Percentiles rank a stretch among this genome's conserved stretches.
These are phyloP conservation scores for Pouteria glomerata DNA, from an alignment of 148 eudicot genomes.

Conservation along the genomic window DNA sequence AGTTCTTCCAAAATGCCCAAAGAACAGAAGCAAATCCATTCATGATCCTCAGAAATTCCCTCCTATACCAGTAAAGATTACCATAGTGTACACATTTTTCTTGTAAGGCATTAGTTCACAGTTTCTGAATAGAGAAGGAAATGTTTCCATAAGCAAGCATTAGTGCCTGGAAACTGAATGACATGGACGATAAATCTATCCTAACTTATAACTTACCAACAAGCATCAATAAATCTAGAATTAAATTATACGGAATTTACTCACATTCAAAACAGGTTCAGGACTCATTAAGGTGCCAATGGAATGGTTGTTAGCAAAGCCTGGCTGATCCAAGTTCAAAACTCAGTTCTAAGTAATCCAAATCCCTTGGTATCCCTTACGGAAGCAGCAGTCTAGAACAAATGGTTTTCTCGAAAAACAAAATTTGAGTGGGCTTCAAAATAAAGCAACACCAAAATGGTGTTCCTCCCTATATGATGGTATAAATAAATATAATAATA, in stretches of 20 bases:
- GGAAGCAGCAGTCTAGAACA: background rate
- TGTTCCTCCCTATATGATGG: background rate
- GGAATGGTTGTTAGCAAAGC: background rate
- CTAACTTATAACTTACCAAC: background rate
- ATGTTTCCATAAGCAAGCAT: background rate
- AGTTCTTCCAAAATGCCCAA: background rate
- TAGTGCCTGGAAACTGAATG: background rate
- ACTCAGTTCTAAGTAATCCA: background rate
- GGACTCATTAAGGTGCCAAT: background rate
- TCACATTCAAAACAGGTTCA: background rate
- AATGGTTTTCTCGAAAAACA: background rate
- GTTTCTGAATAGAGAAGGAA: background rate
- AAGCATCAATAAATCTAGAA: background rate
- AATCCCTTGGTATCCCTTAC: background rate
- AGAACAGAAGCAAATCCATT: background rate
- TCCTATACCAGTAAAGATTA: background rate
- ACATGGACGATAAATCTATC: background rate
- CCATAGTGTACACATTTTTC: background rate
- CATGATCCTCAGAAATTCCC: background rate
- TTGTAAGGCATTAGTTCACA: background rate
- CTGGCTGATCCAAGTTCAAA: background rate
- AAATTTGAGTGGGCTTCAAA: background rate
- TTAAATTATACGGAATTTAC: background rate
- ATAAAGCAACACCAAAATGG: background rate
- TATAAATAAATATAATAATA: background rate